A percentile compares a stretch with the other conserved stretches of the same genome.
phyloP scores from a whole-genome alignment of 2,329 filamentous ascomycete genomes.

The Aspergillus luchuensis region DNA sequence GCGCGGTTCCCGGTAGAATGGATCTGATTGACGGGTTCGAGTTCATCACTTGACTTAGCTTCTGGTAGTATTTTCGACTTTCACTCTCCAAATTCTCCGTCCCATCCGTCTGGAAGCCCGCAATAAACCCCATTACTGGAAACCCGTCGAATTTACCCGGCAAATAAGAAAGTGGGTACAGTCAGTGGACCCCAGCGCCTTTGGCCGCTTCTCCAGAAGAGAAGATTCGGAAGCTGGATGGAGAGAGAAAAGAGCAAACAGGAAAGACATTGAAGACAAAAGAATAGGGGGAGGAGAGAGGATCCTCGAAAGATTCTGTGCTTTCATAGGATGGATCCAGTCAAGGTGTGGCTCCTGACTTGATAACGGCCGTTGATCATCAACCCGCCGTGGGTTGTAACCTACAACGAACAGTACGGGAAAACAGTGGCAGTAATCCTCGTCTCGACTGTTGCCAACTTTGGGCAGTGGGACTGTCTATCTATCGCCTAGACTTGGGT shows the following conservation, averaged over 20 bases:
- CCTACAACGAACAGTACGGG: not conserved
- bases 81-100: not conserved
- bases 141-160: not conserved
- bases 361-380: constrained; percentile 18
- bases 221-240: not conserved
- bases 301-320: not conserved
- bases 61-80: not conserved
- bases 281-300: constrained; percentile 1
- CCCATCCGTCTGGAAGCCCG: not conserved
- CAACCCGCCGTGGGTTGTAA: constrained; percentile 9
- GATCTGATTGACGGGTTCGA: constrained; percentile 3
- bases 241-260: not conserved
- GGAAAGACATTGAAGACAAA: not conserved
- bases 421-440: no score
- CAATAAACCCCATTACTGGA: not conserved
- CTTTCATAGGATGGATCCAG: not conserved
- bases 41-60: not conserved
- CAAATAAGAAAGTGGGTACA: constrained; percentile 7
- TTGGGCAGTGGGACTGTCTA: not conserved
- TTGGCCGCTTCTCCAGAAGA: constrained; percentile 14
- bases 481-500: not conserved
- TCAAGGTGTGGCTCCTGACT: not conserved
- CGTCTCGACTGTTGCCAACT: not conserved
- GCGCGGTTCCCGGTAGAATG: not conserved
- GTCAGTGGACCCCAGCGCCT: constrained; percentile 2